Base-by-base conservation (phyloP, 768 basidiomycete genomes). In the Psilocybe cyanescens region DNA sequence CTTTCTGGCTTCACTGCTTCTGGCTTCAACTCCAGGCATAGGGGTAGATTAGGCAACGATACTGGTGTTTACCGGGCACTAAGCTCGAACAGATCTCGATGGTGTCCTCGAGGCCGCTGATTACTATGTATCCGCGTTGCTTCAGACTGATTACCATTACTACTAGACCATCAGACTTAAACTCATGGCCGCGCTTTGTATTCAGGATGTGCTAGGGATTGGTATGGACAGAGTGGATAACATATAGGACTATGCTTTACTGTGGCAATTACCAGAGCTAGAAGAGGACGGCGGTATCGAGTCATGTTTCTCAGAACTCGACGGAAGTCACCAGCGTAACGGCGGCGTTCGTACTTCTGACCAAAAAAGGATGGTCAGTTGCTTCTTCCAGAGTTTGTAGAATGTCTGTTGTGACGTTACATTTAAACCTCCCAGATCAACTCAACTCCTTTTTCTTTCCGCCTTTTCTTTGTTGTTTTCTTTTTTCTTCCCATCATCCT, bases 361-460 rank as follows among this genome's bases (percentile, higher is more conserved):
- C 76, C 74, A 65, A 75, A 70, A 70, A 70, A 65, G 74, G 76
- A 71, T 68, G 63, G 45, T 47, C 63, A 62, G 55, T 70, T 76
- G 68, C 82, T 84, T 82, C 79, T 79, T 77, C 72, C 74, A 78
- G 75, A 74, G 74, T 71, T 74, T 74, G 75, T 71, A 67, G 76
- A 78, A 84, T 83, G 78, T 78, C 77, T 70, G 72, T 73, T 76
- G 70, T 75, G 76, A 76, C 74, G 73, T 76, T 75, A 74, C 67
- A 47, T 61, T 56, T 60, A 37, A 60, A 64, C 58, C 62, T 65
- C 59, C 58, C 64, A 64, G 65, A 66, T 64, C 62, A 53, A 53
- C 59, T 62, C 56, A 61, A 60, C 63, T 65, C 67, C 67, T 63
- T 69, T 68, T 71, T 65, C 68, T 67, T 63, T 69, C 68, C 60